Evolutionary conservation across 805 yeast species (phyloP).

Genomic region (Ogataea siamensis): DNA sequence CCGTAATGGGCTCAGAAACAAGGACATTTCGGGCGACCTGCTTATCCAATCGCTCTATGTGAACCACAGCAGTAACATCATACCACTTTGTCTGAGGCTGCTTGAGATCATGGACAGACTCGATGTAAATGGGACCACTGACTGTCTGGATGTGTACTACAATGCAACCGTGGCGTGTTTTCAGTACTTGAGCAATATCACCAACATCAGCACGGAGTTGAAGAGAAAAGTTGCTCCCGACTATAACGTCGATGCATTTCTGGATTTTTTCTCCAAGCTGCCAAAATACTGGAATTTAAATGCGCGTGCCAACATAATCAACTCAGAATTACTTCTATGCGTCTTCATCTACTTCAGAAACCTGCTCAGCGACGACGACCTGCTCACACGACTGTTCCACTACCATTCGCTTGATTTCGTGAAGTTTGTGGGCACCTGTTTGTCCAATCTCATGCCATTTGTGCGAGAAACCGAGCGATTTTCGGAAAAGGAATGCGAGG

Average conservation of each 20-base stretch:
- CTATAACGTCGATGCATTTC: constrained; percentile 8
- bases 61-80: constrained; percentile 13
- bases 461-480: constrained; percentile 11
- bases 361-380: constrained; percentile 12
- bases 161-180: constrained; percentile 15
- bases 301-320: not conserved
- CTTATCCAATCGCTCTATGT: constrained; percentile 16
- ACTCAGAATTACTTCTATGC: constrained; percentile 10
- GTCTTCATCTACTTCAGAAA: constrained; percentile 16
- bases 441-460: not conserved
- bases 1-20: constrained; percentile 11
- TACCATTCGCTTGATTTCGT: constrained; percentile 6
- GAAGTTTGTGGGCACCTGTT: constrained; percentile 4
- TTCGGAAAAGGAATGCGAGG: constrained; percentile 16
- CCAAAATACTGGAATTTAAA: constrained; percentile 4
- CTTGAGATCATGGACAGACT: constrained; percentile 6
- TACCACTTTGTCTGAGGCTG: constrained; percentile 15
- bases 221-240: constrained; percentile 3
- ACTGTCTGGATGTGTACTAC: constrained; percentile 6
- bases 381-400: constrained; percentile 11
- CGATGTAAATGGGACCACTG: not conserved
- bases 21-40: constrained; percentile 14
- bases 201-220: constrained; percentile 9
- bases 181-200: constrained; percentile 21
- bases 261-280: constrained; percentile 9